Conservation (phyloP, 495 filamentous ascomycete species). For the Cairneyella variabilis region DNA sequence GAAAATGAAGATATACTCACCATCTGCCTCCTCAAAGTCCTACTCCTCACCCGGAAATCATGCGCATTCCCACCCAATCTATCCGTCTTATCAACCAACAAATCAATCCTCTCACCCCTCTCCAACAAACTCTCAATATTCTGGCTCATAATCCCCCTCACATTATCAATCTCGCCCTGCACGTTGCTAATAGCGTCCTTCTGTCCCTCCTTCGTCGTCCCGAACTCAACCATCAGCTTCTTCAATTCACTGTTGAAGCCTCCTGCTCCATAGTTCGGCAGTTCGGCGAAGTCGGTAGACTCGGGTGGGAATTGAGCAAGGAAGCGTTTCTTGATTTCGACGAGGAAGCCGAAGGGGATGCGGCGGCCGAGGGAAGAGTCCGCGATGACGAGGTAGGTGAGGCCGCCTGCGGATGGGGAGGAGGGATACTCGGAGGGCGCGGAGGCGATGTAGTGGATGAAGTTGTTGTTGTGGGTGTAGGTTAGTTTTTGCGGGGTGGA, state of each 20-base stretch:
- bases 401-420: constrained; percentile 60
- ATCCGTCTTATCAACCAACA: constrained; percentile 97
- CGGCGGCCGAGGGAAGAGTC: constrained; percentile 74
- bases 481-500: constrained; percentile 79
- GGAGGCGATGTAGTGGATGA: constrained; percentile 93
- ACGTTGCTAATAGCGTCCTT: constrained; percentile 83
- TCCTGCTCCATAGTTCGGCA: constrained; percentile 87
- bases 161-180: constrained; percentile 86
- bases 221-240: constrained; percentile 77
- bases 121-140: constrained; percentile 97
- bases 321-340: constrained; percentile 89
- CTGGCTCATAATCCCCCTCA: constrained; percentile 94
- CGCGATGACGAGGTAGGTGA: constrained; percentile 84
- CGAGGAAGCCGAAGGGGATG: constrained; percentile 87
- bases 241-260: constrained; percentile 80
- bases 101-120: constrained; percentile 89
- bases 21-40: constrained; percentile 85
- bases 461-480: constrained; percentile 84
- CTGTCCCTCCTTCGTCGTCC: constrained; percentile 66
- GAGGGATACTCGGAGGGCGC: constrained; percentile 59
- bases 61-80: constrained; percentile 77
- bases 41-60: constrained; percentile 83
- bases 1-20: no score
- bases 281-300: constrained; percentile 64
- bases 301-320: constrained; percentile 64